Evolutionary conservation across 805 yeast genomes (phyloP).

Genomic region (Saturnispora gosingensis): DNA sequence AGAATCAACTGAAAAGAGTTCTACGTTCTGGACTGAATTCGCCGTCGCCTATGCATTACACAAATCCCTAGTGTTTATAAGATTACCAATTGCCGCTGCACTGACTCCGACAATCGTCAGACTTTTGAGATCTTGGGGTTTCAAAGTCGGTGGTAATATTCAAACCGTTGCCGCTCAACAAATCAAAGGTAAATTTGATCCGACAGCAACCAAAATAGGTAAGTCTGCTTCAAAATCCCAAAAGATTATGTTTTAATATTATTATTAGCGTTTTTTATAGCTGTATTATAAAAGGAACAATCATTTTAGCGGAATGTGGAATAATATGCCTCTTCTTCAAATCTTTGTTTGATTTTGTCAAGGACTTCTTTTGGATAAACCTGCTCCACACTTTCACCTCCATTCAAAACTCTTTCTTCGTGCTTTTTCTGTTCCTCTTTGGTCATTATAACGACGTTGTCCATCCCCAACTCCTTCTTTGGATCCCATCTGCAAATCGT

Average conservation of each 20-base stretch:
- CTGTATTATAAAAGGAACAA: not conserved
- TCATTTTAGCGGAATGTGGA: constrained; percentile 37
- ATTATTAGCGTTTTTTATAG: not conserved
- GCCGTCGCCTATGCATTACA: constrained; percentile 90
- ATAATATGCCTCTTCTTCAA: constrained; percentile 68
- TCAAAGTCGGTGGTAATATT: constrained; percentile 51
- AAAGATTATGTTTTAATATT: constrained; percentile 13
- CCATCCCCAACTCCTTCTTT: constrained; percentile 48
- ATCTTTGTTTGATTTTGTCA: constrained; percentile 49
- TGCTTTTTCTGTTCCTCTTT: constrained; percentile 78
- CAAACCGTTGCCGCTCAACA: constrained; percentile 28
- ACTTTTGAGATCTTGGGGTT: constrained; percentile 65
- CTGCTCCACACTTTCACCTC: constrained; percentile 51
- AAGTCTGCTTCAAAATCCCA: constrained; percentile 40
- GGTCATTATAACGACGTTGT: constrained; percentile 81
- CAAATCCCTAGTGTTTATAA: constrained; percentile 71
- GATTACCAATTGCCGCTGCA: constrained; percentile 88
- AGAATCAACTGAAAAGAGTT: constrained; percentile 16
- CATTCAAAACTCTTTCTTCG: constrained; percentile 64
- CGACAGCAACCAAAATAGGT: constrained; percentile 44
- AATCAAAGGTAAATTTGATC: constrained; percentile 22
- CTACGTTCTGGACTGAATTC: constrained; percentile 67
- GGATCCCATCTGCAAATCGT: constrained; percentile 85
- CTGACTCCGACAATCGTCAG: constrained; percentile 74
- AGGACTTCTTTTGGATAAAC: constrained; percentile 58